Evolutionary conservation across 805 yeast species (phyloP).

Genomic region (Kuraishia floccosa): DNA sequence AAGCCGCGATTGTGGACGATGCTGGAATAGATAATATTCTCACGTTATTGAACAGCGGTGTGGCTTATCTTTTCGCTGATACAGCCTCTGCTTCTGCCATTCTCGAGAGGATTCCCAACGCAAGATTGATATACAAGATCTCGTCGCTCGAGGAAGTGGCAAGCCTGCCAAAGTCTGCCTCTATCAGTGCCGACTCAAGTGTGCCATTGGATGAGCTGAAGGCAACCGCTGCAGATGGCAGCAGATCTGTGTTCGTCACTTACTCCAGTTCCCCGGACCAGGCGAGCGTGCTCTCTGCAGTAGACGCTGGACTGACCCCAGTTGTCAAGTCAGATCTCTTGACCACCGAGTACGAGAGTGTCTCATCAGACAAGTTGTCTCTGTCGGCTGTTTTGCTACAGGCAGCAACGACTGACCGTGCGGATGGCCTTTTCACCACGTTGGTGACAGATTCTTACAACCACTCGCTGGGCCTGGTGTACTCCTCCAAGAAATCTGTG

Average conservation of each 20-base stretch:
- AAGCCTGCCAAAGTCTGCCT: slow-evolving; percentile 9
- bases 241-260: slow-evolving; percentile 12
- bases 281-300: slow-evolving; percentile 11
- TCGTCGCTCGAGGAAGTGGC: slow-evolving; percentile 7
- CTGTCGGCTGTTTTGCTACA: slow-evolving; percentile 29
- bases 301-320: slow-evolving; percentile 23
- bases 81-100: slow-evolving; percentile 8
- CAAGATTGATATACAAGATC: slow-evolving; percentile 17
- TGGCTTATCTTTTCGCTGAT: slow-evolving; percentile 11
- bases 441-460: slow-evolving; percentile 62
- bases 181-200: slow-evolving; percentile 8
- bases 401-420: slow-evolving; percentile 65
- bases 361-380: slow-evolving; percentile 11
- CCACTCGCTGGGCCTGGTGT: slow-evolving; percentile 79
- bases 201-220: slow-evolving; percentile 8
- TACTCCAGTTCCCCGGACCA: slow-evolving; percentile 6
- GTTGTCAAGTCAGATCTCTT: slow-evolving; percentile 17
- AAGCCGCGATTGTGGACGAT: neutral
- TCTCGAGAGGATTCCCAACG: slow-evolving; percentile 18
- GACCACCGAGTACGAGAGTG: slow-evolving; percentile 19
- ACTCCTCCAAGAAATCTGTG: slow-evolving; percentile 77
- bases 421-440: slow-evolving; percentile 79
- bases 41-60: slow-evolving; percentile 18
- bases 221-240: slow-evolving; percentile 7
- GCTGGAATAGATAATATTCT: slow-evolving; percentile 8